Evolutionary conservation across 805 yeast species (phyloP), one percentile per base, ranked within the genome.

Genomic region (Candida boidinii): DNA sequence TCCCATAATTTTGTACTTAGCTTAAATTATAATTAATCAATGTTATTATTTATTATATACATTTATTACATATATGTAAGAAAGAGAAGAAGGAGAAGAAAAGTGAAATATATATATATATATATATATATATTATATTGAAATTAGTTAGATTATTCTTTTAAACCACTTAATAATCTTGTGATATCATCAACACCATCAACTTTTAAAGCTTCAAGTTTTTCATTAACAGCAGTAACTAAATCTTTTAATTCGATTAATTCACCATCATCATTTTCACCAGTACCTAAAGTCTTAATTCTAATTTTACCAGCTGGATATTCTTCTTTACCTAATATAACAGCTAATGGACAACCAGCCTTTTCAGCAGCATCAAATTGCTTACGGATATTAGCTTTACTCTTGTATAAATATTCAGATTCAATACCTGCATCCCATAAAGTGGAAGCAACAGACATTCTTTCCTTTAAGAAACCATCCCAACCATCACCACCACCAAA

Each of bases 281-380:
- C 95, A 48, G 84, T 85, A 34, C 96, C 95, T 41, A 92, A 71
- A 40, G 76, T 70, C 68, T 92, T 92, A 39, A 92, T 79, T 64
- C 95, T 79, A 38, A 88, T 67, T 39, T 79, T 70, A 15, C 95
- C 95, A 43, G 73, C 76, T 14, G 76, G 73, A 49, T 62, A 87
- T 61, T 92, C 98, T 56, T 92, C 96, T 56, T 90, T 94, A 48
- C 98, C 98, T 36, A 92, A 66, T 44, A 92, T 92, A 28, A 92
- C 95, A 10, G 92, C 95, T 28, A 87, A 48, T 38, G 87, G 79
- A 48, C 94, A 85, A 17, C 96, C 97, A 2, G 86, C 66, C 60
- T 85, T 88, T 49, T 92, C 98, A 27, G 98, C 97, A 31, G 96
- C 94, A 48, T 90, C 97, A 43, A 92, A 92, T 63, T 92, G 98